Evolutionary conservation across 805 yeast species (phyloP).

Genomic region (Starmerella asiatica): DNA sequence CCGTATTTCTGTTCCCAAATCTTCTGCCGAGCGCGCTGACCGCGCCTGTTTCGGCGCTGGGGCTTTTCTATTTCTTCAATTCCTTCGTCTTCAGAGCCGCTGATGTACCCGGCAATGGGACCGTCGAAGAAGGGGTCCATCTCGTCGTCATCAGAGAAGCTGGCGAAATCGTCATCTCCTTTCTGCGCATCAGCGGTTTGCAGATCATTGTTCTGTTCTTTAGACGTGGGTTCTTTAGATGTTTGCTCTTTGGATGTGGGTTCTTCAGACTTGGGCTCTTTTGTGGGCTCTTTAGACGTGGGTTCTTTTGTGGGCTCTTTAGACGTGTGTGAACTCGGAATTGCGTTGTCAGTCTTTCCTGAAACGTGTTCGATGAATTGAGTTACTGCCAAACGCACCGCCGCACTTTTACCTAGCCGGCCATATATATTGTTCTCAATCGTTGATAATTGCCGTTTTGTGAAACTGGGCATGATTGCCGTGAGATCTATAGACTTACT

Average conservation of each 20-base stretch:
- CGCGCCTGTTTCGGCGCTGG: slow-evolving; percentile 75
- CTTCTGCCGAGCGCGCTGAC: slow-evolving; percentile 92
- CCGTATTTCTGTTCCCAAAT: slow-evolving; percentile 94
- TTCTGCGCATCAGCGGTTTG: slow-evolving; percentile 9
- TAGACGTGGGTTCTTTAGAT: slow-evolving; percentile 1
- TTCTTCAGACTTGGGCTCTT: not conserved
- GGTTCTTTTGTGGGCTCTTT: not conserved
- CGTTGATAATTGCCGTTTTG: slow-evolving; percentile 15
- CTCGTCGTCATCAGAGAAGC: slow-evolving; percentile 21
- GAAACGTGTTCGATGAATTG: slow-evolving; percentile 21
- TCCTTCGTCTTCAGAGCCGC: slow-evolving; percentile 44
- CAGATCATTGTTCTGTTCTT: slow-evolving; percentile 12
- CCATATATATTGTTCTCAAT: slow-evolving; percentile 28
- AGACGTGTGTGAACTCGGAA: too few species aligned
- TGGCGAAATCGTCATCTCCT: slow-evolving; percentile 9
- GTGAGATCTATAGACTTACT: slow-evolving; percentile 6
- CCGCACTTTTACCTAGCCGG: slow-evolving; percentile 27
- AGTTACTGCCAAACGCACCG: slow-evolving; percentile 11
- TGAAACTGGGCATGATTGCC: slow-evolving; percentile 3
- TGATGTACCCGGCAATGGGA: slow-evolving; percentile 50
- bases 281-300: not conserved
- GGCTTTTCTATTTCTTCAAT: slow-evolving; percentile 16
- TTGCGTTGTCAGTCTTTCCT: slow-evolving; percentile 24
- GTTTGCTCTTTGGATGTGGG: slow-evolving; percentile 5
- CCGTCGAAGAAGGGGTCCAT: slow-evolving; percentile 19